phyloP scores from a whole-genome alignment of 306 rosid genomes.

The Sophora flavescens region DNA sequence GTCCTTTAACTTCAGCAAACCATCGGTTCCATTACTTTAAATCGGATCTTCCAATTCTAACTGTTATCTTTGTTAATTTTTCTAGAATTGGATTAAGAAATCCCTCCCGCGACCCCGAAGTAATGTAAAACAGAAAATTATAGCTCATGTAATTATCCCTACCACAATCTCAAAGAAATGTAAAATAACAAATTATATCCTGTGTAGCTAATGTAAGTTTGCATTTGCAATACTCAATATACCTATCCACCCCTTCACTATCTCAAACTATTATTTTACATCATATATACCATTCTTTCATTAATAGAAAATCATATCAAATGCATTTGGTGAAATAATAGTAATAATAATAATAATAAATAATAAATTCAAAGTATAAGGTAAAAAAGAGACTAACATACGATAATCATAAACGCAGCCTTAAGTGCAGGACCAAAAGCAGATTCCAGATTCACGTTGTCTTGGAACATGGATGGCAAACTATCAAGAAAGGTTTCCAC shows the following conservation, averaged over 20 bases:
- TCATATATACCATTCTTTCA: neutral
- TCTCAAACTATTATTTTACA: slow-evolving; percentile 13
- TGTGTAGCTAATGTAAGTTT: neutral
- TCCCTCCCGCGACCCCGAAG: neutral
- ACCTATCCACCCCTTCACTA: neutral
- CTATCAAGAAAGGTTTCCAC: slow-evolving; percentile 94
- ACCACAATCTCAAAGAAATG: slow-evolving; percentile 24
- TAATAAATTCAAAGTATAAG: slow-evolving; percentile 33
- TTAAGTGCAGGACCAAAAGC: slow-evolving; percentile 98
- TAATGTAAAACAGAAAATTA: neutral
- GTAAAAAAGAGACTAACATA: slow-evolving; percentile 45
- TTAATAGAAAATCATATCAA: neutral
- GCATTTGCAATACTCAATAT: slow-evolving; percentile 3
- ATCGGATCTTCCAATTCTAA: slow-evolving; percentile 4
- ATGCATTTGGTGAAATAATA: neutral
- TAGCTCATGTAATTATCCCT: neutral
- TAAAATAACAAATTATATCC: neutral
- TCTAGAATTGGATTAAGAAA: neutral
- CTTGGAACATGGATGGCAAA: slow-evolving; percentile 95
- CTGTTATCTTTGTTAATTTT: neutral
- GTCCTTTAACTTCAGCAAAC: slow-evolving; percentile 22
- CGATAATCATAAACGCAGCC: slow-evolving; percentile 95
- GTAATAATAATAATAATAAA: neutral
- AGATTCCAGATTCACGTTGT: slow-evolving; percentile 89
- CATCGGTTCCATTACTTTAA: slow-evolving; percentile 10